These are phyloP conservation scores for Aaosphaeria arxii DNA, from an alignment of 2,329 filamentous ascomycete genomes.

Conservation along the genomic window DNA sequence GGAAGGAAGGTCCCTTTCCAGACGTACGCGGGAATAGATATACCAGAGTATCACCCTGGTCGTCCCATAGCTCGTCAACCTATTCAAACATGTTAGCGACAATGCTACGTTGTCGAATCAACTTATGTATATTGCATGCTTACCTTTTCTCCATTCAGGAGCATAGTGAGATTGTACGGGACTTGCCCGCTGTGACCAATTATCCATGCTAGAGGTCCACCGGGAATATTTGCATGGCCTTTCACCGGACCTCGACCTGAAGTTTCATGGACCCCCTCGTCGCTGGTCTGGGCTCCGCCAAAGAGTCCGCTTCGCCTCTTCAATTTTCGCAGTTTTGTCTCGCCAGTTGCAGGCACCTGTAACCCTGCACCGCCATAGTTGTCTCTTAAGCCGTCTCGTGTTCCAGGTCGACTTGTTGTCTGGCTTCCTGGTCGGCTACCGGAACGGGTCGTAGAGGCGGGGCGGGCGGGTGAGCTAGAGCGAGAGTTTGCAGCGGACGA, in stretches of 20 bases:
- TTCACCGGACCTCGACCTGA: neutral
- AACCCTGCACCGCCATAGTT: neutral
- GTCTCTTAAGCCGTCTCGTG: too few relatives aligned
- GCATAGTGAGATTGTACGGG: constrained; percentile 52
- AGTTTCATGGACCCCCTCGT: constrained; percentile 14
- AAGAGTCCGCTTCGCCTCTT: constrained; percentile 35
- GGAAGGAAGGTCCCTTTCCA: constrained; percentile 58
- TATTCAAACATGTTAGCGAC: constrained; percentile 15
- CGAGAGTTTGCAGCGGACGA: constrained; percentile 16
- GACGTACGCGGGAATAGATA: constrained; percentile 59
- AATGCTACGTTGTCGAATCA: neutral
- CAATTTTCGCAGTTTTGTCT: constrained; percentile 23
- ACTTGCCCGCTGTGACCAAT: constrained; percentile 56
- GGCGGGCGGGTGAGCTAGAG: constrained; percentile 19
- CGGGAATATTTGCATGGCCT: constrained; percentile 3
- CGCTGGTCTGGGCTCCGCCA: constrained; percentile 21
- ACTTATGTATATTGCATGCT: constrained; percentile 5
- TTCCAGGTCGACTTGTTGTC: neutral
- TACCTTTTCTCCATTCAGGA: constrained; percentile 54
- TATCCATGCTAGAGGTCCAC: constrained; percentile 53
- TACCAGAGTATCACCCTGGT: constrained; percentile 60
- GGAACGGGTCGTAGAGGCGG: neutral
- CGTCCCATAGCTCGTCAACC: constrained; percentile 61
- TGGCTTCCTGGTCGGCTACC: constrained; percentile 14
- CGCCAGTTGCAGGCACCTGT: constrained; percentile 9